These are phyloP conservation scores for Xylariaceae sp. DNA, from an alignment of 2,329 filamentous ascomycete genomes.

Conservation along the genomic window DNA sequence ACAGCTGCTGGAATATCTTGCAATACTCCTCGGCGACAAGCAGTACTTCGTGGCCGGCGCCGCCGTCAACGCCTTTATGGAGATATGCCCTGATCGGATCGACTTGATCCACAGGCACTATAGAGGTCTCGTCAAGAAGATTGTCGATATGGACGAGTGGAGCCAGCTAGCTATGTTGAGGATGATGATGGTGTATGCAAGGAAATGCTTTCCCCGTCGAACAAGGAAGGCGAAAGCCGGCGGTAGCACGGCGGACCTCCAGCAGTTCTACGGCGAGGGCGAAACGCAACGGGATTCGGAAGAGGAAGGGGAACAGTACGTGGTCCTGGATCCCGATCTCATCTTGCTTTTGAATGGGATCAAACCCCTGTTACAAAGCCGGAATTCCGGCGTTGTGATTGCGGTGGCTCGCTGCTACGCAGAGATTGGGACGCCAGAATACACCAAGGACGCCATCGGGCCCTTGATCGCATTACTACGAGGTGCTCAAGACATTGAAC, in stretches of 20 bases:
- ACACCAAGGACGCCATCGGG: constrained; percentile 70
- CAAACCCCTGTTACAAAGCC: constrained; percentile 79
- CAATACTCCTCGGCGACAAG: constrained; percentile 74
- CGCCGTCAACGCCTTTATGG: constrained; percentile 81
- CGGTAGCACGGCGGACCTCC: constrained; percentile 39
- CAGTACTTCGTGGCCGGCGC: constrained; percentile 97
- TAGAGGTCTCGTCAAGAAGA: constrained; percentile 73
- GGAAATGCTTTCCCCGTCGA: constrained; percentile 77
- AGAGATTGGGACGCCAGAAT: constrained; percentile 73
- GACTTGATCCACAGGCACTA: constrained; percentile 92
- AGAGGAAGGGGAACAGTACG: constrained; percentile 46
- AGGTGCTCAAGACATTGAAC: constrained; percentile 78
- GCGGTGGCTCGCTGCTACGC: constrained; percentile 81
- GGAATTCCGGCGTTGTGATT: constrained; percentile 88
- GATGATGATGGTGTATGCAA: constrained; percentile 77
- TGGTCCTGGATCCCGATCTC: constrained; percentile 74
- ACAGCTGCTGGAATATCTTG: constrained; percentile 77
- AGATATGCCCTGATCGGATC: constrained; percentile 80
- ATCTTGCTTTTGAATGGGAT: constrained; percentile 74
- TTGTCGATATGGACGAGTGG: constrained; percentile 99
- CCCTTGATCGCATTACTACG: constrained; percentile 82
- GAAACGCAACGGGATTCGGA: constrained; percentile 40
- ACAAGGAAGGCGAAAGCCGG: constrained; percentile 49
- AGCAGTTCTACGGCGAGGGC: constrained; percentile 78
- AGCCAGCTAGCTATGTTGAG: constrained; percentile 79